These are phyloP conservation scores for Coffea eugenioides DNA, from an alignment of 257 asterid species.

Conservation along the genomic window DNA sequence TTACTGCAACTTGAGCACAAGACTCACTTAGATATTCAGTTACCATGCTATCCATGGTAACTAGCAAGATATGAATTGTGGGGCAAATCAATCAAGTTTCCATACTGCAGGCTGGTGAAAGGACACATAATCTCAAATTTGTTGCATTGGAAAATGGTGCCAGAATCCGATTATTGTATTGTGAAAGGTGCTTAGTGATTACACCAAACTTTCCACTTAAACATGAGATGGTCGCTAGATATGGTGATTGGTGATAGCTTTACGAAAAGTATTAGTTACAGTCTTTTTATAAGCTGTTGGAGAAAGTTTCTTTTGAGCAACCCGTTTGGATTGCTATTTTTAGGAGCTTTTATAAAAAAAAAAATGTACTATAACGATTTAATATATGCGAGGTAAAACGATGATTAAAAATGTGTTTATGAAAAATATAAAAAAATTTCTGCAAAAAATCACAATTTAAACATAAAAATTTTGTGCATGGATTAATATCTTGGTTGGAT, in stretches of 20 bases:
- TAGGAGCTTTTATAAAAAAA: too few species aligned
- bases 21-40: too few species aligned
- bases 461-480: neutral
- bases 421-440: too few species aligned
- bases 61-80: too few species aligned
- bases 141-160: neutral
- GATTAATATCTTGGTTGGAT: neutral
- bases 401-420: too few species aligned
- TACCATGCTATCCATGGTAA: too few species aligned
- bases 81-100: too few species aligned
- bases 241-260: neutral
- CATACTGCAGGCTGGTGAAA: neutral
- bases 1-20: too few species aligned
- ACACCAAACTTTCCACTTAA: neutral
- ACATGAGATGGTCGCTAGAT: neutral
- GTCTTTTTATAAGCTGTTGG: neutral
- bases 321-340: too few species aligned
- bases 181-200: neutral
- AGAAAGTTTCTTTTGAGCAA: neutral
- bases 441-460: too few species aligned
- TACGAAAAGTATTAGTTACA: neutral
- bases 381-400: too few species aligned
- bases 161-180: neutral
- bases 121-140: neutral
- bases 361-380: too few species aligned